Evolutionary conservation across 441 rosid species (phyloP).

Genomic region (Euphorbia schlechtendalii): DNA sequence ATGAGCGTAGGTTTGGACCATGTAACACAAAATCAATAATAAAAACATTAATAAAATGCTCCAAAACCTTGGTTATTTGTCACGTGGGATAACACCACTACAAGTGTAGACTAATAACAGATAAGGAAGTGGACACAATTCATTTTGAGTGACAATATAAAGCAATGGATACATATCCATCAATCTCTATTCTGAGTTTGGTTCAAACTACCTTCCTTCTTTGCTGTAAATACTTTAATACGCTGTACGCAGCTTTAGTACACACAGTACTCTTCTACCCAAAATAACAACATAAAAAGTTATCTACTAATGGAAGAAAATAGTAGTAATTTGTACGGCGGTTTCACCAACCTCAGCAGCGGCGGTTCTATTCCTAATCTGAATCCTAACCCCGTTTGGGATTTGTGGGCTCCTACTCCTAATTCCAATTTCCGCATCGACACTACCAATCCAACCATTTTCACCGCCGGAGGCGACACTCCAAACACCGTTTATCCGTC

Average conservation of each 20-base stretch:
- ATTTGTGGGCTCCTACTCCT: constrained; percentile 15
- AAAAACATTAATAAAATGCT: no score
- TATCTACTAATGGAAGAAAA: constrained; percentile 7
- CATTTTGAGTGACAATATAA: no score
- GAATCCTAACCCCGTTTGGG: constrained; percentile 20
- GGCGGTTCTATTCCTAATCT: neutral
- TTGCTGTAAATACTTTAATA: no score
- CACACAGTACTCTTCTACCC: neutral
- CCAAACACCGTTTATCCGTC: neutral
- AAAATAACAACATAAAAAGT: neutral
- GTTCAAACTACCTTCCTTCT: no score
- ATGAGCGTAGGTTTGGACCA: no score
- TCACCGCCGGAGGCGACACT: constrained; percentile 5
- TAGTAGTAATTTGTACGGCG: constrained; percentile 23
- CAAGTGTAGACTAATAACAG: no score
- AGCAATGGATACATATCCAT: neutral
- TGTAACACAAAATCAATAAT: no score
- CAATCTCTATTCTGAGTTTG: neutral
- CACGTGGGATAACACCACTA: no score
- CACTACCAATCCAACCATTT: neutral
- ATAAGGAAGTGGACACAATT: no score
- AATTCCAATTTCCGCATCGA: no score
- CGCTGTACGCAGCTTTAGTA: no score
- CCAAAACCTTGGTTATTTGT: no score
- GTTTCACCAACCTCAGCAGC: constrained; percentile 9